Evolutionary conservation across 2,329 filamentous ascomycete genomes (phyloP), one percentile per base, ranked within the genome.

Genomic region (Diaporthe vexans): DNA sequence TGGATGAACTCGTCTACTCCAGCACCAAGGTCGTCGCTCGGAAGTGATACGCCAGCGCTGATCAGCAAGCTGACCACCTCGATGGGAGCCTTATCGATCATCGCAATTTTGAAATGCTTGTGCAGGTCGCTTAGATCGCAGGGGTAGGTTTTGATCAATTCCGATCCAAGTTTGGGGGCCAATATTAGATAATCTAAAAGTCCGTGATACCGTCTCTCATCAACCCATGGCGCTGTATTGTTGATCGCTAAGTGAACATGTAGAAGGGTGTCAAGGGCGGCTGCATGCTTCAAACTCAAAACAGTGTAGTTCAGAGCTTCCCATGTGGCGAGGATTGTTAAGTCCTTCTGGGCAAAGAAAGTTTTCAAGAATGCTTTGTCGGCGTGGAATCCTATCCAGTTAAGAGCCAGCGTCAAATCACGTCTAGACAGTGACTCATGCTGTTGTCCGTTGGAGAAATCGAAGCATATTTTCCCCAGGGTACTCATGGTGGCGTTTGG

Each of bases 141-240:
- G 10, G 15, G 24, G 29, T 46, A 46, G 11, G 24, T 10, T 6
- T 48, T 7, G 17, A 63, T 29, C 9, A 63, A 13, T 8, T 2
- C 13, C 17, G 8, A 17, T 21, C 13, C 24, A n/a, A 15, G 40
- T 6, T 21, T 48, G 1, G 37, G 59, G 17, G 24, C 24, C 59
- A 48, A n/a, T 11, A 19, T 4, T 1, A 29, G 11, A 63, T 19
- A 48, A 19, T 26, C 1, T 26, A n/a, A 15, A 59, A 40, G 9
- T 5, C 13, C 2, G 13, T 3, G 4, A 4, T 15, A 4, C 13
- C 8, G n/a, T 26, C 4, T 5, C 8, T 1, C 15, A 19, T 29
- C 4, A 37, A 2, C 8, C 46, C 40, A n/a, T 1, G 40, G 59
- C 13, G 15, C n/a, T 33, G 21, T 17, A 17, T 33, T 5, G 1